phyloP scores from a whole-genome alignment of 108 stramenopile species.

The Craspedostauros australis region DNA sequence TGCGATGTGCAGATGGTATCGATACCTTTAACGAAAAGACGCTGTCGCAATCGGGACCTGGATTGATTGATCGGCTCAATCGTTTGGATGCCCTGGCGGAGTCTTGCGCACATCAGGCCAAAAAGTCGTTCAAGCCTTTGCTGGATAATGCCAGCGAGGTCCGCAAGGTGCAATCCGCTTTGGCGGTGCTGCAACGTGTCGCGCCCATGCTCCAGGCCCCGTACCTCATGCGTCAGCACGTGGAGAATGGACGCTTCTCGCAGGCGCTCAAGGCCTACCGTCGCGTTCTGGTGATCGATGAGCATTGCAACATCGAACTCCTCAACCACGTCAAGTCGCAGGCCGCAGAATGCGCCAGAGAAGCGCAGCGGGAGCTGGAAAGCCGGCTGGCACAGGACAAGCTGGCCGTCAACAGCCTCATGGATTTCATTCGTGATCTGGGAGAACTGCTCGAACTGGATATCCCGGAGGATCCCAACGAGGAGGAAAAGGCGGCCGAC shows the following conservation, averaged over 20 bases:
- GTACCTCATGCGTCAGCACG: slow-evolving; percentile 77
- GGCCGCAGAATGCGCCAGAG: slow-evolving; percentile 74
- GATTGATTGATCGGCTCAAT: slow-evolving; percentile 55
- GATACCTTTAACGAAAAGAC: slow-evolving; percentile 58
- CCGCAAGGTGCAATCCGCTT: slow-evolving; percentile 77
- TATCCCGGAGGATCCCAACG: slow-evolving; percentile 37
- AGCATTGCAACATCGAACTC: slow-evolving; percentile 68
- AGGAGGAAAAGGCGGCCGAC: slow-evolving; percentile 31
- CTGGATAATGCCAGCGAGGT: slow-evolving; percentile 88
- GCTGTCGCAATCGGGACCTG: slow-evolving; percentile 28
- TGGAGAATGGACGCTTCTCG: slow-evolving; percentile 79
- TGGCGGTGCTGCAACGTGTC: slow-evolving; percentile 77
- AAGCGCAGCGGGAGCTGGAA: slow-evolving; percentile 73
- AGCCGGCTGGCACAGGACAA: slow-evolving; percentile 69
- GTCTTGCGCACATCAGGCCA: slow-evolving; percentile 66
- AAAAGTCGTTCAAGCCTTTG: slow-evolving; percentile 80
- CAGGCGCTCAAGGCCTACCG: slow-evolving; percentile 84
- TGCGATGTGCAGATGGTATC: slow-evolving; percentile 86
- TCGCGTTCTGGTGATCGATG: slow-evolving; percentile 72
- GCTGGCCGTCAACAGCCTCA: slow-evolving; percentile 44
- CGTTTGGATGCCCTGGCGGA: slow-evolving; percentile 70
- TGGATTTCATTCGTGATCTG: slow-evolving; percentile 80
- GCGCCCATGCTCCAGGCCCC: slow-evolving; percentile 78
- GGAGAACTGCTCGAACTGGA: slow-evolving; percentile 74
- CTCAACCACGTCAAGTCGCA: slow-evolving; percentile 70